Evolutionary conservation across 495 filamentous ascomycete genomes (phyloP).

Genomic region (Hypoxylon subgilvum): DNA sequence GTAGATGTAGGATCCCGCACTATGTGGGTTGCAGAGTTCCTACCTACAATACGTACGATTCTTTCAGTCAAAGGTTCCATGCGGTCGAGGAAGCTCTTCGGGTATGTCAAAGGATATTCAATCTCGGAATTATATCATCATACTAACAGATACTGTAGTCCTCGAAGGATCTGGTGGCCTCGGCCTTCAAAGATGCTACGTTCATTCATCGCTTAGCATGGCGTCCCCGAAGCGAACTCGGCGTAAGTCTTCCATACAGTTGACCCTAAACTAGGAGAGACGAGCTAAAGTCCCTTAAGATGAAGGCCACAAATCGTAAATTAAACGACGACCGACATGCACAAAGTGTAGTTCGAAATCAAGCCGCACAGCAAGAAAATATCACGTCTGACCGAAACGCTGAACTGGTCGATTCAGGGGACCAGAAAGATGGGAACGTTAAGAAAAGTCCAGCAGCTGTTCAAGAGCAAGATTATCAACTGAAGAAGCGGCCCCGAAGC

Average conservation of each 20-base stretch:
- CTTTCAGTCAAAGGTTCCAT: constrained; percentile 12
- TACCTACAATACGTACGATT: too few relatives aligned
- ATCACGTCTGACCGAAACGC: too few relatives aligned
- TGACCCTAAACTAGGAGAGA: too few relatives aligned
- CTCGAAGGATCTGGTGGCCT: constrained; percentile 10
- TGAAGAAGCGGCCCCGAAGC: too few relatives aligned
- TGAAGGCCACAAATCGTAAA: constrained; percentile 7
- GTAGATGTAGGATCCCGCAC: background rate
- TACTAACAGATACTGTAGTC: background rate
- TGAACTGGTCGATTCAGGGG: too few relatives aligned
- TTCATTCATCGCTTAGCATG: constrained; percentile 20
- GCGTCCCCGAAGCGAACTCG: background rate
- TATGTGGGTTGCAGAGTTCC: background rate
- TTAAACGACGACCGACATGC: background rate
- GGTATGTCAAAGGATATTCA: background rate
- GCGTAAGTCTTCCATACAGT: too few relatives aligned
- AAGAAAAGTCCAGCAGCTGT: too few relatives aligned
- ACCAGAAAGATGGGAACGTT: too few relatives aligned
- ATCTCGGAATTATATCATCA: background rate
- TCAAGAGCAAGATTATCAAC: too few relatives aligned
- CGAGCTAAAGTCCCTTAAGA: constrained; percentile 1
- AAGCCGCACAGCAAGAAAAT: too few relatives aligned
- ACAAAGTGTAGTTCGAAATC: background rate
- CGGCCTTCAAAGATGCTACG: constrained; percentile 8
- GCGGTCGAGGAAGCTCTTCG: constrained; percentile 1